These are phyloP conservation scores for Rhynchospora breviuscula DNA, from an alignment of 176 grass and related monocot genomes.

Conservation along the genomic window DNA sequence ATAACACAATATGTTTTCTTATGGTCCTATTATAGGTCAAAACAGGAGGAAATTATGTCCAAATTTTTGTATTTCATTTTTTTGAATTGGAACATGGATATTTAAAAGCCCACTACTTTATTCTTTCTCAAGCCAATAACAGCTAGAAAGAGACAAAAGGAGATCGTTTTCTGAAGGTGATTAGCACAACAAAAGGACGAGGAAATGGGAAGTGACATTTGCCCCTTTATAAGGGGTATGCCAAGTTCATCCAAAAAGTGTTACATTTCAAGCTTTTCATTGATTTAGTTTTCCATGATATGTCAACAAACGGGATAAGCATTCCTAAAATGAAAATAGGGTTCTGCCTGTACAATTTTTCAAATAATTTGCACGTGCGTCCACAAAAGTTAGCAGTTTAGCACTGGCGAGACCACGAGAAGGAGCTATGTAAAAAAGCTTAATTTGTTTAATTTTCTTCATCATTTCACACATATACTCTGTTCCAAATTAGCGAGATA, in stretches of 20 bases:
- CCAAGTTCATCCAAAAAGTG: conserved; percentile 16
- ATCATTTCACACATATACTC: too few relatives aligned
- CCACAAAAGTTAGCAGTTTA: neutral
- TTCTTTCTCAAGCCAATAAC: neutral
- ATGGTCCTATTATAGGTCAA: neutral
- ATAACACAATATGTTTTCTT: neutral
- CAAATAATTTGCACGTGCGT: neutral
- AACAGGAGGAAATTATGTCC: neutral
- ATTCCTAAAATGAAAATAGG: neutral
- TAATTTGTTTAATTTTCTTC: too few relatives aligned
- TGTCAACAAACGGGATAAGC: neutral
- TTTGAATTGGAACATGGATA: neutral
- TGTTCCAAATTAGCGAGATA: too few relatives aligned
- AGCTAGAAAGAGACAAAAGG: neutral
- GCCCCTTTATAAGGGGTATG: neutral
- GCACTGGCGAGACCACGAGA: neutral
- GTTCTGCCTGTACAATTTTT: neutral
- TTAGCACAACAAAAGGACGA: neutral
- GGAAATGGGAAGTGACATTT: neutral
- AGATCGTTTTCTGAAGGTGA: neutral
- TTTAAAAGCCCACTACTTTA: neutral
- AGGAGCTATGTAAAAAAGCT: neutral
- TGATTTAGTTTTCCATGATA: neutral
- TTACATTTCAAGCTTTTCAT: conserved; percentile 1
- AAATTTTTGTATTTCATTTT: neutral